A percentile compares a stretch with the other conserved stretches of the same genome.
Conservation (phyloP, 805 yeast genomes). For the Myxozyma mucilagina region DNA sequence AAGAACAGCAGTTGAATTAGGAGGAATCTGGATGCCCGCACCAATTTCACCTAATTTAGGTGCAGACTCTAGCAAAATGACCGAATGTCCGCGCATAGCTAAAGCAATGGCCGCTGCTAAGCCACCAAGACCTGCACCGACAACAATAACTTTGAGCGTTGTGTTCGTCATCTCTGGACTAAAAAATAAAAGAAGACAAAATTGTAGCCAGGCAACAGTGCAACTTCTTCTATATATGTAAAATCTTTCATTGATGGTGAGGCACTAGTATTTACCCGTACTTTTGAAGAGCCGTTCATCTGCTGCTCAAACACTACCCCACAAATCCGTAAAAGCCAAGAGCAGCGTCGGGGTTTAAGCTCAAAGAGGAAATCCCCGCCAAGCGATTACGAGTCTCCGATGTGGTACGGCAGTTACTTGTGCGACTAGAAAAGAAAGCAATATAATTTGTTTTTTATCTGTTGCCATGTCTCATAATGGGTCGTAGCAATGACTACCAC, state of each 20-base stretch:
- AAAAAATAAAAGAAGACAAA: neutral
- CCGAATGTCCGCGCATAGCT: conserved; percentile 37
- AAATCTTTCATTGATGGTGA: too few species aligned
- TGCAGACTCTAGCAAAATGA: conserved; percentile 38
- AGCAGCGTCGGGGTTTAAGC: too few species aligned
- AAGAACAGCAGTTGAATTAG: conserved; percentile 37
- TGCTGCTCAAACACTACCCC: neutral
- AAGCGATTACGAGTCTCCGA: too few species aligned
- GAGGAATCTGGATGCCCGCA: conserved; percentile 43
- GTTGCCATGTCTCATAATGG: too few species aligned
- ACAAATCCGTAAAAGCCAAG: too few species aligned
- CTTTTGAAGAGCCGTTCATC: neutral
- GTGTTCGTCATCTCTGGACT: conserved; percentile 5
- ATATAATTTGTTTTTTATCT: too few species aligned
- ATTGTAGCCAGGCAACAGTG: neutral
- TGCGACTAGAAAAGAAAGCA: too few species aligned
- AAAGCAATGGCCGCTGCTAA: conserved; percentile 39
- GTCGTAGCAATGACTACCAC: too few species aligned
- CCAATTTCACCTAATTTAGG: conserved; percentile 40
- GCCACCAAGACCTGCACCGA: conserved; percentile 42
- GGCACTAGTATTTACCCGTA: too few species aligned
- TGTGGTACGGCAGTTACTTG: too few species aligned
- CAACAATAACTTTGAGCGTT: conserved; percentile 32
- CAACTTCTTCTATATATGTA: too few species aligned
- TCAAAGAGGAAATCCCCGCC: too few species aligned